Conservation (phyloP, 768 basidiomycete genomes). For the Phallus indusiatus region DNA sequence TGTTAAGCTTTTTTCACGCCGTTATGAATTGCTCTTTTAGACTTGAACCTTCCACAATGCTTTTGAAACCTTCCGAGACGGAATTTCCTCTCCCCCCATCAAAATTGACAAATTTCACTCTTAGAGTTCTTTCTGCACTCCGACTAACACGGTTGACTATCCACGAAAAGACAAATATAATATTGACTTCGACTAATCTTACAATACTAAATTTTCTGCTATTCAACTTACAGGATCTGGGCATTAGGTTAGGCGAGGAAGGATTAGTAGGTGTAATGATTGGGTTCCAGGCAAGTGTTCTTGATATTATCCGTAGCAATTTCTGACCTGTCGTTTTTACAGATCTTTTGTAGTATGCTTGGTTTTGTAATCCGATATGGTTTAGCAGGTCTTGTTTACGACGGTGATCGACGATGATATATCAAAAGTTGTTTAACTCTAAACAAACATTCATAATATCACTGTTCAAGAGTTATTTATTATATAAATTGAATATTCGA, state of each 20-base stretch:
- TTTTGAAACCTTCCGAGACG: conserved; percentile 70
- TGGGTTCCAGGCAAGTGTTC: conserved; percentile 50
- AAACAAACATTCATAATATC: background rate
- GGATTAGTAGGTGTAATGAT: conserved; percentile 66
- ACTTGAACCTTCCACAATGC: conserved; percentile 62
- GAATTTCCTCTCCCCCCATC: conserved; percentile 52
- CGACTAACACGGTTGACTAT: conserved; percentile 57
- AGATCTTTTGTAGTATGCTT: conserved; percentile 66
- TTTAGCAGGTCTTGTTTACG: conserved; percentile 80
- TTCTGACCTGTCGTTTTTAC: conserved; percentile 2
- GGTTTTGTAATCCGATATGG: conserved; percentile 90
- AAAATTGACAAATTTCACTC: conserved; percentile 38
- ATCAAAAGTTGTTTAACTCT: background rate
- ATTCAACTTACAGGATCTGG: conserved; percentile 73
- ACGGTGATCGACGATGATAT: conserved; percentile 70
- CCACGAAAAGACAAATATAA: conserved; percentile 43
- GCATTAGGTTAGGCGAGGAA: conserved; percentile 42
- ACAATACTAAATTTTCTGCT: conserved; percentile 87
- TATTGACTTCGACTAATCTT: conserved; percentile 74
- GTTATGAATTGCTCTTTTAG: conserved; percentile 28
- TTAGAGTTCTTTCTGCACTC: conserved; percentile 51
- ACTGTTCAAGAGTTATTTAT: too few relatives aligned
- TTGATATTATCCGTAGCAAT: conserved; percentile 4
- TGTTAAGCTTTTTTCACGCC: background rate
- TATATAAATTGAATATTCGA: too few relatives aligned